Evolutionary conservation across 495 filamentous ascomycete genomes (phyloP), one percentile per base, ranked within the genome.

Genomic region (Daldinia bambusicola): DNA sequence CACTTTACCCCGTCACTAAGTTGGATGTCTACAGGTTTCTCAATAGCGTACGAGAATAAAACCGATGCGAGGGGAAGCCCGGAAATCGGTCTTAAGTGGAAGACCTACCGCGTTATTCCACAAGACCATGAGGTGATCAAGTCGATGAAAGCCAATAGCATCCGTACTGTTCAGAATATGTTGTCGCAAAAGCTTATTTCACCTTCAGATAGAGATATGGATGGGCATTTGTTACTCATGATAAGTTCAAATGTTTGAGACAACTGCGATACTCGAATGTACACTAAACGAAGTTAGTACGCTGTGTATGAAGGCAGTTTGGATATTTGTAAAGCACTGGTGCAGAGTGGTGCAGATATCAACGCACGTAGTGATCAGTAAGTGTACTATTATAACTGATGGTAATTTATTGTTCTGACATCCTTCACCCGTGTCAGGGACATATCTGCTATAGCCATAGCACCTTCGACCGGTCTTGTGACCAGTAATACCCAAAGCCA

Each of bases 331-430:
- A 66, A 70, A 51, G 40, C 51, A 34, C 31, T 66, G 2, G 51
- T 66, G 4, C 56, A 70, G 34, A 66, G 68, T 31, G 68, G 68
- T 32, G 68, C 68, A 1, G 51, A 66, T 62, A 62, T 66, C 51
- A 70, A 66, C 20, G 51, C 51, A 7, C 13, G 4, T 10, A 12
- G 34, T 36, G 2, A 1, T 2, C 0, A 1, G 61, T 70, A 61
- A 48, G 22, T 22, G 14, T 16, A 7, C 4, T 20, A 18, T 2
- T 26, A 37, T 30, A 48, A 48, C 18, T 48, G 18, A 14, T 18
- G 1, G 37, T 0, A 14, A 14, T 45, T 6, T n/a, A 12, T 57
- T 16, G 1, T 12, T 6, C 0, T 30, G 32, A 26, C 26, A 26
- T 26, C 26, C 26, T 1, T 37, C 8, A 16, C 20, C 53, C 4